These are phyloP conservation scores for Geotrichum phurueaensis DNA, from an alignment of 1,139 yeast genomes.

Conservation along the genomic window DNA sequence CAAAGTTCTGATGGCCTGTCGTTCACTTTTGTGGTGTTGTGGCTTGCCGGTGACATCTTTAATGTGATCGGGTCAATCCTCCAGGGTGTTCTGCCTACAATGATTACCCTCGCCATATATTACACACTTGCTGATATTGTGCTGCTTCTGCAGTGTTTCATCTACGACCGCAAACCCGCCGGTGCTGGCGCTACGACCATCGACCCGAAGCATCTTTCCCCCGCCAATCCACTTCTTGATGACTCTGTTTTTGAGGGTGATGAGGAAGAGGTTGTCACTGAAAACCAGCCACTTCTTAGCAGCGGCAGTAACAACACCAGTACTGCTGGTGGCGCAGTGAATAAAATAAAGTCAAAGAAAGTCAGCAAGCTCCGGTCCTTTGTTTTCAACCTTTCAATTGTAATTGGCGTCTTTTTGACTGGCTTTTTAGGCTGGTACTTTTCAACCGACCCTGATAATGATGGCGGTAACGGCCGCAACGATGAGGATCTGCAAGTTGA, in stretches of 20 bases:
- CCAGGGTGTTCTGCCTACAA: slow-evolving; percentile 87
- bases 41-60: slow-evolving; percentile 89
- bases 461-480: slow-evolving; percentile 30
- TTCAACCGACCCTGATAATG: slow-evolving; percentile 33
- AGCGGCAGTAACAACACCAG: neutral
- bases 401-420: slow-evolving; percentile 60
- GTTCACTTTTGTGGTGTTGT: slow-evolving; percentile 68
- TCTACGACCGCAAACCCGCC: slow-evolving; percentile 52
- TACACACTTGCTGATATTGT: slow-evolving; percentile 88
- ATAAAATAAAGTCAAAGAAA: neutral
- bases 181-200: slow-evolving; percentile 43
- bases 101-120: slow-evolving; percentile 78
- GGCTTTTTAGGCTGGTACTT: slow-evolving; percentile 87
- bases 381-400: slow-evolving; percentile 57
- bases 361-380: slow-evolving; percentile 20
- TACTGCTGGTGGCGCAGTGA: neutral
- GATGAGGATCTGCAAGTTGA: slow-evolving; percentile 49
- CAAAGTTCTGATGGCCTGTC: slow-evolving; percentile 85
- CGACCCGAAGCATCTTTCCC: slow-evolving; percentile 76
- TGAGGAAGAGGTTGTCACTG: slow-evolving; percentile 17
- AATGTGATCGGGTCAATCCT: slow-evolving; percentile 82
- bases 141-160: slow-evolving; percentile 71
- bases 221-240: slow-evolving; percentile 80
- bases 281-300: slow-evolving; percentile 2
- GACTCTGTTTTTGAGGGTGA: slow-evolving; percentile 46